Conservation (phyloP, 805 yeast genomes). For the Lipomyces oligophaga region DNA sequence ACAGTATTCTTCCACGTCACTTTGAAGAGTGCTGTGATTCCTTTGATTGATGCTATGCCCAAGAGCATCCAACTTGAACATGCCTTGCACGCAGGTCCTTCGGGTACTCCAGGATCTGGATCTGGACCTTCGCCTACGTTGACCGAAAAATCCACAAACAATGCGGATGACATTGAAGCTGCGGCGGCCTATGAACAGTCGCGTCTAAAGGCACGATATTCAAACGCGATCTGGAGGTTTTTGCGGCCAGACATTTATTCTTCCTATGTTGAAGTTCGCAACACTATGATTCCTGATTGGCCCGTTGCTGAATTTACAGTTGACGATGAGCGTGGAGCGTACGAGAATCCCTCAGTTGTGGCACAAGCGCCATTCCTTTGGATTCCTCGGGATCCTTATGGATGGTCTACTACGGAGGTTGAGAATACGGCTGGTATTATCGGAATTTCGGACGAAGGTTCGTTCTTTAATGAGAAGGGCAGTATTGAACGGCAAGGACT, state of each 20-base stretch:
- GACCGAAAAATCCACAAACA: constrained; percentile 14
- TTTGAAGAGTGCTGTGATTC: constrained; percentile 62
- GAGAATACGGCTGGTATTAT: constrained; percentile 53
- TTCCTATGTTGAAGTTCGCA: constrained; percentile 22
- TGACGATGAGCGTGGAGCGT: constrained; percentile 58
- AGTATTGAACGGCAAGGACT: constrained; percentile 47
- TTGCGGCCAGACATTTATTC: constrained; percentile 29
- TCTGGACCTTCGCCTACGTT: constrained; percentile 13
- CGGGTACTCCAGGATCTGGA: constrained; percentile 12
- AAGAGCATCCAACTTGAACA: constrained; percentile 33
- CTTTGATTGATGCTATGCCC: constrained; percentile 46
- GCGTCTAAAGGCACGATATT: constrained; percentile 7
- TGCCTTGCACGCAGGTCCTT: constrained; percentile 14
- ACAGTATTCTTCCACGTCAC: constrained; percentile 69
- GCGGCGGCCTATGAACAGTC: constrained; percentile 8
- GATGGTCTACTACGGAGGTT: constrained; percentile 63
- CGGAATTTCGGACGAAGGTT: constrained; percentile 63
- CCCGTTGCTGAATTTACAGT: constrained; percentile 35
- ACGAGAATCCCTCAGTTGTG: constrained; percentile 68
- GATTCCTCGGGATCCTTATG: constrained; percentile 89
- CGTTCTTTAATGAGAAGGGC: constrained; percentile 53
- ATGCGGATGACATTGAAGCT: constrained; percentile 10
- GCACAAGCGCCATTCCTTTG: constrained; percentile 73
- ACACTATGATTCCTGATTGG: constrained; percentile 32
- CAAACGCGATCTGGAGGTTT: constrained; percentile 20